Conservation (phyloP, 2,329 filamentous ascomycete species). For the Pseudocercospora crystallina region DNA sequence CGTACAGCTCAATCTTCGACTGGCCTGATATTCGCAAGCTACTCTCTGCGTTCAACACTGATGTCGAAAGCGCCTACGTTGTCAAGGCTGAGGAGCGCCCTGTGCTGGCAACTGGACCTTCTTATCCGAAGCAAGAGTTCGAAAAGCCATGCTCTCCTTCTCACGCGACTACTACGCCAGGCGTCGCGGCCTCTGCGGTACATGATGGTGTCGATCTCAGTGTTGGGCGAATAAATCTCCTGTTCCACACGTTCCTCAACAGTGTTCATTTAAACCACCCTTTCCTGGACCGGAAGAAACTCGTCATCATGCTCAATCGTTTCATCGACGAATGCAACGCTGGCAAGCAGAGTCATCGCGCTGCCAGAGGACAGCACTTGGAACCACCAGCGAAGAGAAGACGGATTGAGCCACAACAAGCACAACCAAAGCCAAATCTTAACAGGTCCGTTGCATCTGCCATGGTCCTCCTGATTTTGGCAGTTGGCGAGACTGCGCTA, state of each 20-base stretch:
- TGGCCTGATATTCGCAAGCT: constrained; percentile 6
- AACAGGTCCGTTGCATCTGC: constrained; percentile 48
- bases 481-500: constrained; percentile 67
- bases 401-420: neutral
- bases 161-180: neutral
- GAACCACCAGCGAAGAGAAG: constrained; percentile 3
- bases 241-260: neutral
- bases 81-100: constrained; percentile 4
- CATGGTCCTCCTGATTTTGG: constrained; percentile 75
- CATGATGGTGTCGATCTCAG: neutral
- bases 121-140: neutral
- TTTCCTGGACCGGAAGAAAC: constrained; percentile 2
- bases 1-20: constrained; percentile 48
- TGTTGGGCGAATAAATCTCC: neutral
- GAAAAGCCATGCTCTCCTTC: neutral
- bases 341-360: neutral
- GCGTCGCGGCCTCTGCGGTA: neutral
- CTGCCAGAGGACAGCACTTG: neutral
- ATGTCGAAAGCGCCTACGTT: constrained; percentile 3
- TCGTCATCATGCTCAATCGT: neutral
- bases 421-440: too few species aligned
- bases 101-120: neutral
- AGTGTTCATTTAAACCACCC: neutral
- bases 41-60: neutral
- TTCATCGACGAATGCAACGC: neutral